A percentile compares a stretch with the other conserved stretches of the same genome.
These are phyloP conservation scores for Speleostelium caveatum DNA, from an alignment of 78 protist genomes.

Conservation along the genomic window DNA sequence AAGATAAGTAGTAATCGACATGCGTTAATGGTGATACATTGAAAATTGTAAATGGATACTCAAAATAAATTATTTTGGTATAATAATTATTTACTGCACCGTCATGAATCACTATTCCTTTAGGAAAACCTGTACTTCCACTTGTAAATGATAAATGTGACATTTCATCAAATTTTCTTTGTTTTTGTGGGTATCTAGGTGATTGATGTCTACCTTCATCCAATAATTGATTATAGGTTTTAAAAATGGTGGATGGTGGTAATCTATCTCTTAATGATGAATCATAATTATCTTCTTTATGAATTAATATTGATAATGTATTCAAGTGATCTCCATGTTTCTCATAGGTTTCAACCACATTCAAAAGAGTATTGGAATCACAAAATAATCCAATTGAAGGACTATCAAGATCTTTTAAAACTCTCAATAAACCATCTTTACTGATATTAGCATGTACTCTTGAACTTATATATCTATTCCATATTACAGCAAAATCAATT, in stretches of 20 bases:
- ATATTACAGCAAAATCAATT: neutral
- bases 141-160: no score
- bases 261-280: neutral
- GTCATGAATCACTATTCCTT: neutral
- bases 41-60: neutral
- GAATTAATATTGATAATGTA: constrained; percentile 25
- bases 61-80: no score
- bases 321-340: neutral
- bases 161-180: neutral
- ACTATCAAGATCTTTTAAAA: no score
- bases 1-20: neutral
- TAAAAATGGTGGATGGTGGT: constrained; percentile 2
- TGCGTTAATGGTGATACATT: neutral
- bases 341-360: neutral
- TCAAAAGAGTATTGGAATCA: neutral
- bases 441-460: no score
- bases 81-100: neutral
- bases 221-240: constrained; percentile 10
- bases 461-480: neutral
- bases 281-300: constrained; percentile 23
- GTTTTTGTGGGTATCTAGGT: neutral
- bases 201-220: no score
- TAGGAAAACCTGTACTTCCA: no score
- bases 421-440: no score
- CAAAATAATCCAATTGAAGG: no score